phyloP scores from a whole-genome alignment of 2,329 filamentous ascomycete genomes.

The Fusarium sp. region DNA sequence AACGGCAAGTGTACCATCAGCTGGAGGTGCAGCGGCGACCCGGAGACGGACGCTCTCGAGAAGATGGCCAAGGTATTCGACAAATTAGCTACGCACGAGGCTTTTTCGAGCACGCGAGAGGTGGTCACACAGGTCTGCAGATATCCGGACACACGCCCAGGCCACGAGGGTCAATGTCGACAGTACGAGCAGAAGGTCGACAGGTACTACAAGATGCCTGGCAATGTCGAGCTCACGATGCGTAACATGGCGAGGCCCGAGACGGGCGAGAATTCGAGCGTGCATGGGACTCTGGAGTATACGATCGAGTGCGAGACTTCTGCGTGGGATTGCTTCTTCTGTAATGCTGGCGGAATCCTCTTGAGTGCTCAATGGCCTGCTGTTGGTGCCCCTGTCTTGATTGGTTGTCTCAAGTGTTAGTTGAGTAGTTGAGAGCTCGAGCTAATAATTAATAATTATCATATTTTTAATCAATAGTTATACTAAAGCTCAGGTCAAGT shows the following conservation, averaged over 20 bases:
- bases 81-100: background rate
- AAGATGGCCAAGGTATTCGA: background rate
- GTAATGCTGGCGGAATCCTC: background rate
- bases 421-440: no score
- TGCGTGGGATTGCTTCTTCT: background rate
- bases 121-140: background rate
- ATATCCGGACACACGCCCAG: background rate
- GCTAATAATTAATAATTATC: no score
- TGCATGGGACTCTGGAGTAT: background rate
- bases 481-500: no score
- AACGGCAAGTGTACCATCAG: background rate
- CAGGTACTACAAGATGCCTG: background rate
- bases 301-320: background rate
- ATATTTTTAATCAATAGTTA: no score
- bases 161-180: background rate
- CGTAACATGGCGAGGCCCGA: background rate
- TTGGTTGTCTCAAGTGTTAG: no score
- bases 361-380: no score
- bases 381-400: no score
- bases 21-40: slow-evolving; percentile 1
- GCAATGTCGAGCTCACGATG: background rate
- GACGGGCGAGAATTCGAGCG: background rate
- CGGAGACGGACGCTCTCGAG: background rate
- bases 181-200: background rate
- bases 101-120: background rate